Evolutionary conservation across 1,139 yeast species (phyloP).

Genomic region (Pichiaceae sp.): DNA sequence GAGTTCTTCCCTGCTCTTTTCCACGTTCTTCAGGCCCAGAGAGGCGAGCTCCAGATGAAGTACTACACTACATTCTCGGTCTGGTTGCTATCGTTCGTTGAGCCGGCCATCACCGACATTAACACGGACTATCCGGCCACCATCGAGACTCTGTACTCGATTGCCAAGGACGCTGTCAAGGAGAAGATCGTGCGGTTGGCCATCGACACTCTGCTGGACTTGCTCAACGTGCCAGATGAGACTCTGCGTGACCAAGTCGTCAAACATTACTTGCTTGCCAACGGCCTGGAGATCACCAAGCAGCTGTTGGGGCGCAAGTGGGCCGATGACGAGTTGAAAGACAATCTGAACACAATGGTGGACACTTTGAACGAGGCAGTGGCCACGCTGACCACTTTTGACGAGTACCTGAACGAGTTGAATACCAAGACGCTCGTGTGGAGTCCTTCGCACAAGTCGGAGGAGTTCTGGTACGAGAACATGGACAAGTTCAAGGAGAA

Average conservation of each 20-base stretch:
- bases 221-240: constrained; percentile 29
- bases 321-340: constrained; percentile 87
- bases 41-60: constrained; percentile 69
- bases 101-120: constrained; percentile 42
- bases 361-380: constrained; percentile 63
- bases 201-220: constrained; percentile 61
- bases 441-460: constrained; percentile 90
- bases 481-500: constrained; percentile 66
- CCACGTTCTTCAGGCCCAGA: constrained; percentile 31
- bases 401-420: constrained; percentile 82
- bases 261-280: constrained; percentile 66
- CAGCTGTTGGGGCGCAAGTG: constrained; percentile 80
- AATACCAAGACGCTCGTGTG: constrained; percentile 71
- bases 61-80: constrained; percentile 69
- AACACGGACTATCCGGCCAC: constrained; percentile 55
- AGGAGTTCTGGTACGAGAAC: constrained; percentile 86
- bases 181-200: constrained; percentile 84
- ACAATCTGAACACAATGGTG: constrained; percentile 54
- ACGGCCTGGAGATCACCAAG: constrained; percentile 62
- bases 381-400: constrained; percentile 79
- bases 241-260: constrained; percentile 36
- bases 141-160: constrained; percentile 38
- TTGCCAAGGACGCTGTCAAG: constrained; percentile 72
- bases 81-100: constrained; percentile 80
- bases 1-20: constrained; percentile 51